These are phyloP conservation scores for Dalbergia cultrata DNA, from an alignment of 306 rosid genomes.

Conservation along the genomic window DNA sequence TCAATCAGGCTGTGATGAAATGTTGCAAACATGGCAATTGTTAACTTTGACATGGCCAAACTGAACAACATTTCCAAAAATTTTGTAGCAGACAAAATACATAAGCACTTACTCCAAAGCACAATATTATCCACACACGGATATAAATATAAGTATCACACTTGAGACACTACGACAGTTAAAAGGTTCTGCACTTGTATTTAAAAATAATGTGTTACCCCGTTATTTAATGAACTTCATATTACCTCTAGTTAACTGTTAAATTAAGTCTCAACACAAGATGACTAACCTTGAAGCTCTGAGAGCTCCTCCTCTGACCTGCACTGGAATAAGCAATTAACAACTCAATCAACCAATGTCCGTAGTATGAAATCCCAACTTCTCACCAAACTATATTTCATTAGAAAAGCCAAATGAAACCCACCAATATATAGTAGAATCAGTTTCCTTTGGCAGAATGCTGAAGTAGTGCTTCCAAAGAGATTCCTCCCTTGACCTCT, in stretches of 20 bases:
- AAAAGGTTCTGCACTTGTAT: not conserved
- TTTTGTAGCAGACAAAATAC: not conserved
- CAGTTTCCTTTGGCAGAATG: constrained; percentile 76
- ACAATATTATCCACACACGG: not conserved
- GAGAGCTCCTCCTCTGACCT: constrained; percentile 99
- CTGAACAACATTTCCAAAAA: constrained; percentile 1
- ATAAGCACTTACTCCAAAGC: constrained; percentile 23
- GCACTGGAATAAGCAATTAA: constrained; percentile 87
- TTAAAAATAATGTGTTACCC: not conserved
- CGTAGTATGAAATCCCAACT: constrained; percentile 26
- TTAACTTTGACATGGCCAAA: not conserved
- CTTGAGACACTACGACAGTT: not conserved
- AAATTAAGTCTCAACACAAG: not conserved
- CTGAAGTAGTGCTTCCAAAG: constrained; percentile 76
- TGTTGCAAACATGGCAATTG: constrained; percentile 2
- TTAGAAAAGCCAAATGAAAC: constrained; percentile 47
- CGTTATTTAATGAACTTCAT: not conserved
- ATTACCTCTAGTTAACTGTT: not conserved
- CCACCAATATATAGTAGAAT: constrained; percentile 95
- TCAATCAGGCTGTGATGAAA: constrained; percentile 38
- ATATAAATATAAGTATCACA: not conserved
- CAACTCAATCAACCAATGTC: constrained; percentile 60
- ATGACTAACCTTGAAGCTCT: constrained; percentile 81
- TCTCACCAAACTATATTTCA: not conserved
- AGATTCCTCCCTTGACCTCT: constrained; percentile 70